Base-by-base conservation (phyloP, 192 early-diverging fungal genomes). In the Coemansia sp. region DNA sequence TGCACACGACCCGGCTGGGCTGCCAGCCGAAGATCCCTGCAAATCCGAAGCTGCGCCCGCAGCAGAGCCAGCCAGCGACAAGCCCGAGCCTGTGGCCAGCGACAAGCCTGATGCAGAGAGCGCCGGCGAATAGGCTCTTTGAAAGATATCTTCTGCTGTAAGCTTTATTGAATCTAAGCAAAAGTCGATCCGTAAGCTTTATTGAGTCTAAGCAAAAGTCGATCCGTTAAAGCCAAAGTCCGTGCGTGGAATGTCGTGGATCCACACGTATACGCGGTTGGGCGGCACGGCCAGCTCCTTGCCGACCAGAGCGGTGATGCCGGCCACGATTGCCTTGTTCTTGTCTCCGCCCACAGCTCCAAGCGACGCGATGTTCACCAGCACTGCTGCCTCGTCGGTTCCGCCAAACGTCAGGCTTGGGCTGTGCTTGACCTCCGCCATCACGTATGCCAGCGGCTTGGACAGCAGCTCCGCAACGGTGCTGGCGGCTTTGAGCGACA, bases 401-500 rank as follows among this genome's bases (percentile, higher is more conserved):
- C 52, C 65, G 23, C 65, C 65, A 42, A 59, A 42, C 2, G 53
- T 60, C 57, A 67, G 26, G 20, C 57, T 55, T 44, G 43, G 19
- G 36, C 54, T 55, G 31, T 47, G 12, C 5, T 54, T 60, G 40
- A 60, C 50, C 14, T 44, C 39, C 3, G 52, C 23, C 52, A 59
- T 59, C 35, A 67, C 53, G 39, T 59, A 60, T 45, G 48, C 6
- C 47, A 67, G 26, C 5, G 65, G 65, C 57, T 60, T 67, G 15
- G 52, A 59, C 57, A 67, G 57, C n/a, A 67, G 57, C 65, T 67
- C 30, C 1, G 65, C 57, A 21, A 60, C 44, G 2, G 47, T 15
- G 20, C 11, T 30, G 14, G 65, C 44, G 19, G 30, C 57, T 31
- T 60, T 67, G 39, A 23, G 28, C 14, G 65, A 55, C n/a, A 67